Evolutionary conservation across 768 basidiomycete genomes (phyloP).

Genomic region (Pleurotus platypus): DNA sequence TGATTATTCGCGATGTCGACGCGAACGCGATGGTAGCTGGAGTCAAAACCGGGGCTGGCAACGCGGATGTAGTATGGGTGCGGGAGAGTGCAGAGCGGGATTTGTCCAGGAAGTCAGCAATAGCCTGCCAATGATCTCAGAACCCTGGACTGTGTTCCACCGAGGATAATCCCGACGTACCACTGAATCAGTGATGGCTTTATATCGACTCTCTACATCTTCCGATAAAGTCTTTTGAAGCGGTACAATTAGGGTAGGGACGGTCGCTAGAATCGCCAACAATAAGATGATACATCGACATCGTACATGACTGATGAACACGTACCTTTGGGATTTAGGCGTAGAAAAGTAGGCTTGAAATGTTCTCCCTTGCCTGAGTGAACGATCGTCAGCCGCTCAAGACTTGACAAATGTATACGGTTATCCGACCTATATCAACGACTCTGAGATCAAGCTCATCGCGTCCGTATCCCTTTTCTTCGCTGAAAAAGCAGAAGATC

Average conservation of each 20-base stretch:
- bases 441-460: conserved; percentile 71
- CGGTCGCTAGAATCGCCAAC: conserved; percentile 46
- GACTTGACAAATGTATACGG: background rate
- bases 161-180: conserved; percentile 28
- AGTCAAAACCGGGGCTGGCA: conserved; percentile 72
- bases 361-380: conserved; percentile 67
- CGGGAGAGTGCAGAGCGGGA: conserved; percentile 68
- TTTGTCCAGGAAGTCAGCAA: conserved; percentile 80
- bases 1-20: conserved; percentile 45
- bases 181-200: conserved; percentile 73
- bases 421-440: conserved; percentile 54
- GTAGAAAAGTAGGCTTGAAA: conserved; percentile 68
- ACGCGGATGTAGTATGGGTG: conserved; percentile 64
- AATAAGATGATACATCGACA: background rate
- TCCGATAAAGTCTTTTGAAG: conserved; percentile 65
- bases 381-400: background rate
- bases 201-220: conserved; percentile 76
- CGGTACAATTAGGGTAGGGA: conserved; percentile 86
- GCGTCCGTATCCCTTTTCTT: conserved; percentile 80
- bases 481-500: conserved; percentile 23
- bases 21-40: conserved; percentile 80
- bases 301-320: background rate
- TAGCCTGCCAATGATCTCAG: conserved; percentile 39
- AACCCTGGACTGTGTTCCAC: background rate
- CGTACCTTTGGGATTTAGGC: conserved; percentile 74